Conservation (phyloP, 78 protist species). For the Emiliania huxleyi region DNA sequence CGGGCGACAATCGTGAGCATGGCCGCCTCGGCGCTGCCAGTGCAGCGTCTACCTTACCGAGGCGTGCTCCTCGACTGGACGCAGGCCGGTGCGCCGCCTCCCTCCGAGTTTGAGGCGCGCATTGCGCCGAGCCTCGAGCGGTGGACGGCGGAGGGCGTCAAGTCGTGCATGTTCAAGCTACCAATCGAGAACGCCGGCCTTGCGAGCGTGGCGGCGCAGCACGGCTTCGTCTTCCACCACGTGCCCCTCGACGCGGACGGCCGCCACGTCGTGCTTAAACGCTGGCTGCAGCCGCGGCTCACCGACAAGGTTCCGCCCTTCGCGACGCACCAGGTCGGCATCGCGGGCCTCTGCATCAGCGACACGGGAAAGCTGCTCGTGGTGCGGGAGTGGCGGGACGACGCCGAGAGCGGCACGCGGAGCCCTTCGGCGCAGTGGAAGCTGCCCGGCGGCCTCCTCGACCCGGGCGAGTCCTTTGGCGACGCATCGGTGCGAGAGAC, state of each 20-base stretch:
- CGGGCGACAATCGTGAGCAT: no score
- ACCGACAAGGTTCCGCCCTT: neutral
- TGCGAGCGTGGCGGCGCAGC: neutral
- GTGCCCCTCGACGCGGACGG: no score
- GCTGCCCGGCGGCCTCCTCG: constrained; percentile 53
- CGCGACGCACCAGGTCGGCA: constrained; percentile 39
- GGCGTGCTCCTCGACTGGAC: no score
- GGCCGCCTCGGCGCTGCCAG: no score
- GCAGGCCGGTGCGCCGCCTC: no score
- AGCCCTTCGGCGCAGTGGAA: neutral
- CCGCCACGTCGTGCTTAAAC: constrained; percentile 21
- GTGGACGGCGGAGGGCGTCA: neutral
- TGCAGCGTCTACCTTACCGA: no score
- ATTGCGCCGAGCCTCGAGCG: no score
- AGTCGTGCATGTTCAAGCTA: neutral
- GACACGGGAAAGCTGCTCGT: neutral
- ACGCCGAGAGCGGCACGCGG: neutral
- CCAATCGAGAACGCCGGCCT: neutral
- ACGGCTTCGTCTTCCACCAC: constrained; percentile 42
- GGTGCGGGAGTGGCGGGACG: neutral
- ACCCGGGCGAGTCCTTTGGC: constrained; percentile 28
- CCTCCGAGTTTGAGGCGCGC: no score
- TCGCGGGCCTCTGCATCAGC: constrained; percentile 24
- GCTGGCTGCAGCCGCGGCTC: constrained; percentile 24
- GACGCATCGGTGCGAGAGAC: constrained; percentile 40